Conservation (phyloP, 345 rosid species). For the Eucalyptus pauciflora region DNA sequence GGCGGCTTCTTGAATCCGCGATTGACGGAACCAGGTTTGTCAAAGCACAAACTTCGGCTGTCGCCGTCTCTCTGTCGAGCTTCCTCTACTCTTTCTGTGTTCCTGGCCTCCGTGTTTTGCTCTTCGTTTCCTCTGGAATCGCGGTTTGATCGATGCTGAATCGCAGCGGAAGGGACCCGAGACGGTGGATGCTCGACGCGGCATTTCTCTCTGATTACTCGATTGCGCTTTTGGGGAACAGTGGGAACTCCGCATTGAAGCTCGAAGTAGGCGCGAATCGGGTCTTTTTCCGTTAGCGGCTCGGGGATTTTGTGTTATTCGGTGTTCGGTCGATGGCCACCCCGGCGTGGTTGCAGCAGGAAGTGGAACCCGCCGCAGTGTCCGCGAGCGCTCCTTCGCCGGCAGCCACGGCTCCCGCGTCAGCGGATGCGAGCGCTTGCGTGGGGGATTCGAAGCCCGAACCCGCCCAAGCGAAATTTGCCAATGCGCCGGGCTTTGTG, state of each 20-base stretch:
- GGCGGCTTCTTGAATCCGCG: neutral
- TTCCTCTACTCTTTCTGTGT: neutral
- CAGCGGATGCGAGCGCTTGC: neutral
- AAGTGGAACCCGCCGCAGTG: neutral
- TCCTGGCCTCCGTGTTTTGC: neutral
- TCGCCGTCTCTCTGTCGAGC: neutral
- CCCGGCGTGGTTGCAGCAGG: constrained; percentile 9
- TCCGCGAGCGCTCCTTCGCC: neutral
- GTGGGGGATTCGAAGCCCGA: neutral
- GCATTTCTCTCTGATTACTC: neutral
- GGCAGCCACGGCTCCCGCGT: neutral
- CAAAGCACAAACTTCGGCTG: neutral
- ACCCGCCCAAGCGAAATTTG: neutral
- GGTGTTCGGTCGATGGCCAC: constrained; percentile 3
- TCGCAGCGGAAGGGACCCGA: neutral
- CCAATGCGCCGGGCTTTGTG: neutral
- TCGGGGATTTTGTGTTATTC: neutral
- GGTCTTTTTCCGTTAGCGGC: neutral
- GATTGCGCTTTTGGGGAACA: neutral
- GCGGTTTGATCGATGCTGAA: neutral
- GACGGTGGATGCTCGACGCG: neutral
- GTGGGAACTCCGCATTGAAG: neutral
- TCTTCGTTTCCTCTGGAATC: neutral
- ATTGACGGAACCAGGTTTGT: neutral
- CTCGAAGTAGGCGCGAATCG: neutral